A percentile compares a stretch with the other conserved stretches of the same genome.
phyloP scores from a whole-genome alignment of 768 basidiomycete species.

The Russula olivacea region DNA sequence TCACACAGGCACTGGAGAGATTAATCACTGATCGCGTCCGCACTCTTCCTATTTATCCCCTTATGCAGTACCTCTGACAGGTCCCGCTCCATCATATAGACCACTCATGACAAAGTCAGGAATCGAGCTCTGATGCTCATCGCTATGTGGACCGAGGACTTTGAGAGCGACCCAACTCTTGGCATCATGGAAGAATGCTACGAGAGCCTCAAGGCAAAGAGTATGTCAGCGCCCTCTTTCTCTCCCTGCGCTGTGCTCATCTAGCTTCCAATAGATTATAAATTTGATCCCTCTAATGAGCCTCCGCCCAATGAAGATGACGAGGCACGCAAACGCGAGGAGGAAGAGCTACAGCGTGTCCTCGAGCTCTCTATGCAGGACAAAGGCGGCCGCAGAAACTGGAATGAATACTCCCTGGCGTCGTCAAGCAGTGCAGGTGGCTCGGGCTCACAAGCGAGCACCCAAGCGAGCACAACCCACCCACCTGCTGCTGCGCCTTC shows the following conservation, averaged over 20 bases:
- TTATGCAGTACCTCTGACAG: not conserved
- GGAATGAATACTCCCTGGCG: conserved; percentile 41
- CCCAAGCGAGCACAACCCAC: conserved; percentile 24
- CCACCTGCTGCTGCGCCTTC: conserved; percentile 25
- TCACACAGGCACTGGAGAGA: conserved; percentile 84
- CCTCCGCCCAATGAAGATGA: conserved; percentile 68
- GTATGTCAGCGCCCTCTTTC: conserved; percentile 37
- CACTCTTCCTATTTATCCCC: conserved; percentile 4
- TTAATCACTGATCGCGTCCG: conserved; percentile 80
- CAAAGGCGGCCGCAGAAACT: conserved; percentile 67
- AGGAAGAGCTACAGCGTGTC: conserved; percentile 90
- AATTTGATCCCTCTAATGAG: conserved; percentile 58
- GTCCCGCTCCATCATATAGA: conserved; percentile 42
- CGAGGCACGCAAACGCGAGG: conserved; percentile 76
- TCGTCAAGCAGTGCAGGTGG: conserved; percentile 35
- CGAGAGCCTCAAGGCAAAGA: conserved; percentile 72
- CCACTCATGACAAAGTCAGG: conserved; percentile 87
- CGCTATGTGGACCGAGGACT: conserved; percentile 79
- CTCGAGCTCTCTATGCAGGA: conserved; percentile 92
- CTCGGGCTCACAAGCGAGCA: conserved; percentile 30
- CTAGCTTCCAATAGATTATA: conserved; percentile 49
- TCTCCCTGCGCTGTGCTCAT: conserved; percentile 6
- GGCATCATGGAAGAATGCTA: conserved; percentile 92
- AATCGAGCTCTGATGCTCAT: conserved; percentile 65
- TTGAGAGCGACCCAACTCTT: conserved; percentile 69